These are phyloP conservation scores for Trametes punicea DNA, from an alignment of 768 basidiomycete species.

Conservation along the genomic window DNA sequence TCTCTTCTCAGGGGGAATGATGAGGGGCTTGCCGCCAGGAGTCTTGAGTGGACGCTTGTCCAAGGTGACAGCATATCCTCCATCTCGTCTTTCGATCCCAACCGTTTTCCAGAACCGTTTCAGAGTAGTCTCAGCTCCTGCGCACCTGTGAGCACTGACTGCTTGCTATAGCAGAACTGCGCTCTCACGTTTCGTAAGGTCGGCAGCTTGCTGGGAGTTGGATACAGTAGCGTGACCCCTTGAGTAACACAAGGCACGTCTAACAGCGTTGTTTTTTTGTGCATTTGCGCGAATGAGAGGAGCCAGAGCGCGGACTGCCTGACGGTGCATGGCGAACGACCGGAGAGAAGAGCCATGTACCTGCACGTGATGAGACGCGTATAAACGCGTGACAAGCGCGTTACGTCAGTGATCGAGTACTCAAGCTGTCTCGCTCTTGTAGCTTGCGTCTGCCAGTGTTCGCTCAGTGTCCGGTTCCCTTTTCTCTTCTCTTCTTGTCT, in stretches of 20 bases:
- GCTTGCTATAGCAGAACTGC: not conserved
- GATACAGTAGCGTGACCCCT: slow-evolving; percentile 15
- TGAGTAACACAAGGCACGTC: not conserved
- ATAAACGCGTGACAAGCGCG: slow-evolving; percentile 7
- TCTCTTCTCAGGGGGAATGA: slow-evolving; percentile 65
- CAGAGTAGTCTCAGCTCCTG: slow-evolving; percentile 84
- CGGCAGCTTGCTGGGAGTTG: slow-evolving; percentile 24
- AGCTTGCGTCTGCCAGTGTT: too few relatives aligned
- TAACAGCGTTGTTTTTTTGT: not conserved
- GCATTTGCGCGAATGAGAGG: slow-evolving; percentile 5
- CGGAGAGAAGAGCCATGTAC: not conserved
- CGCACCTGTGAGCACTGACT: not conserved
- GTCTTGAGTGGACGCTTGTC: slow-evolving; percentile 88
- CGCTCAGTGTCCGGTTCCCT: not conserved
- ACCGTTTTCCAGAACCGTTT: slow-evolving; percentile 95
- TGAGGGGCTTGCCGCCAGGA: slow-evolving; percentile 72
- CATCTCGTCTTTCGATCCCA: slow-evolving; percentile 58
- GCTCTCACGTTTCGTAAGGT: slow-evolving; percentile 65
- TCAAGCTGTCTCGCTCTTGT: too few relatives aligned
- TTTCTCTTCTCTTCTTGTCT: not conserved
- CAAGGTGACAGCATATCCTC: slow-evolving; percentile 61
- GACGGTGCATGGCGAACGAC: slow-evolving; percentile 14
- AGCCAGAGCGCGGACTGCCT: slow-evolving; percentile 6
- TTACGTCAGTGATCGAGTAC: too few relatives aligned
- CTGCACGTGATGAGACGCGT: slow-evolving; percentile 11